Conservation (phyloP, 352 stramenopile genomes). For the Pythium periplocum region DNA sequence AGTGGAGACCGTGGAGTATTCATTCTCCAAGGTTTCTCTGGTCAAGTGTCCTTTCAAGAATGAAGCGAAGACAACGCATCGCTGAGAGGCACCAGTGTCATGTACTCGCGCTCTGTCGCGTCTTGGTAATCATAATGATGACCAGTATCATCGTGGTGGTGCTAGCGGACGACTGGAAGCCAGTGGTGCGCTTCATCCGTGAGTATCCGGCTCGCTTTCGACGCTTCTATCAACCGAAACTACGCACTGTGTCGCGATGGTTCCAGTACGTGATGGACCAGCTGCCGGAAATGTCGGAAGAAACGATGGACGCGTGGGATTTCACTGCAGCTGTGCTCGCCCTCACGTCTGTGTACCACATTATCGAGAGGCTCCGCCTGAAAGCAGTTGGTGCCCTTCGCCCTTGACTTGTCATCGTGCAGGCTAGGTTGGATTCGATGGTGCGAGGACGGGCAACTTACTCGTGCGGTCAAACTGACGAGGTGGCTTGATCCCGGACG, state of each 20-base stretch:
- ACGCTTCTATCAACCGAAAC: slow-evolving; percentile 29
- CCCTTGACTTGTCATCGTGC: background rate
- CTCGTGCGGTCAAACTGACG: slow-evolving; percentile 14
- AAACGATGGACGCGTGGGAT: slow-evolving; percentile 26
- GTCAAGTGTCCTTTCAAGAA: too few relatives aligned
- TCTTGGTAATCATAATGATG: too few relatives aligned
- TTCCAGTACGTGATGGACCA: slow-evolving; percentile 9
- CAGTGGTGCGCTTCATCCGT: slow-evolving; percentile 10
- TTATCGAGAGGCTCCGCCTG: slow-evolving; percentile 21
- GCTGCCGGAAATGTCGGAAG: slow-evolving; percentile 19
- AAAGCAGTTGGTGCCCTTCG: slow-evolving; percentile 1
- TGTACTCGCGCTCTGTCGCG: too few relatives aligned
- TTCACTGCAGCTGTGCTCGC: slow-evolving; percentile 26
- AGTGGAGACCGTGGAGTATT: too few relatives aligned
- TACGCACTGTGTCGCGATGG: background rate
- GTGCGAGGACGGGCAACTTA: slow-evolving; percentile 6
- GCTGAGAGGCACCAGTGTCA: too few relatives aligned
- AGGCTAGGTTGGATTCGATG: background rate
- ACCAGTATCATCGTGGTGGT: background rate
- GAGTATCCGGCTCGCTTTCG: slow-evolving; percentile 25
- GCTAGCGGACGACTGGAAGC: background rate
- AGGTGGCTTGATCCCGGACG: slow-evolving; percentile 18
- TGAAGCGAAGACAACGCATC: too few relatives aligned
- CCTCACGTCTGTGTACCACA: slow-evolving; percentile 26
- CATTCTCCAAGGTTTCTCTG: too few relatives aligned